Base-by-base conservation (phyloP, 2,329 filamentous ascomycete genomes). In the Ramularia endophylla region DNA sequence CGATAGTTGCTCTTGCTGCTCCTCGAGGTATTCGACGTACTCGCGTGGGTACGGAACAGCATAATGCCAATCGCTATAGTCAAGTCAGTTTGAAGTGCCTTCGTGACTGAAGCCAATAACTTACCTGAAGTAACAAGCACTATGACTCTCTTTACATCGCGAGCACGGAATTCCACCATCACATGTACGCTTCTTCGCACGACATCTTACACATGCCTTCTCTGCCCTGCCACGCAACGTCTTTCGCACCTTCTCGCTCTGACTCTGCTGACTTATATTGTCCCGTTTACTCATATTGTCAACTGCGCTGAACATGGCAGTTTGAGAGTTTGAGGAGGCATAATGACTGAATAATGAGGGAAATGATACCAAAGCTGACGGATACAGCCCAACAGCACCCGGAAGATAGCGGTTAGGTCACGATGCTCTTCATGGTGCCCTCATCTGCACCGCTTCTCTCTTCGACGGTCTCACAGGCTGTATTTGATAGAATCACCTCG, bases 71-170 rank as follows among this genome's bases (percentile, higher is more conserved):
- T 51, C 48, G 27, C 48, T 51, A 27, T 5, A 11, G 22, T 25
- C 11, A 11, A 6, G 11, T 25, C 22, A 25, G 22, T 25, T 25
- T 13, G 13, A 5, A 15, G 19, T 27, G 37, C 36, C 22, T 37
- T 17, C 16, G 17, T 34, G 18, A n/a, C n/a, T n/a, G n/a, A n/a
- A n/a, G n/a, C n/a, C n/a, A n/a, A n/a, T 25, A 6, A 7, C 39
- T 41, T 16, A 51, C 48, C 48, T 51, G 46, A 48, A 51, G 35
- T 51, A 51, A 15, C 48, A 51, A n/a, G 48, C 48, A 29, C 43
- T 48, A 36, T 51, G 48, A 27, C 40, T 44, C 25, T 51, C 48
- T 39, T 51, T 48, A 36, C 48, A 51, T 13, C 48, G 46, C 18
- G 39, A 38, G 19, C 48, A 51, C 28, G 48, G 48, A 39, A 46